Evolutionary conservation across 2,329 filamentous ascomycete genomes (phyloP), one percentile per base, ranked within the genome.

Genomic region (Huntiella decipiens): DNA sequence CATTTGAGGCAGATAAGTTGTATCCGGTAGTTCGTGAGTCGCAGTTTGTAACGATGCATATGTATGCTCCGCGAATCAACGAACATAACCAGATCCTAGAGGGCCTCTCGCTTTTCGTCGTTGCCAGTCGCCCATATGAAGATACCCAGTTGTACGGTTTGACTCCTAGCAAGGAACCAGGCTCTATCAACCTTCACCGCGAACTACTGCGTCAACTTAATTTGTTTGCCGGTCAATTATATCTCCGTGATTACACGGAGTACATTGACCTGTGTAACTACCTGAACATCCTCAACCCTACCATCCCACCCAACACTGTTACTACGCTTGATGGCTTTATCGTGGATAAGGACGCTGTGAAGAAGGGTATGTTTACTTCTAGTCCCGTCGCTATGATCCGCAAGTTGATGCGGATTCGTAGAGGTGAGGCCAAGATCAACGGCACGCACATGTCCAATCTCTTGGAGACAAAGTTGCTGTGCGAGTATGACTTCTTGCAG

Each of bases 201-300:
- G 17, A 28, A 3, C 53, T 71, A 0, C 56, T 60, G 0, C 58
- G 63, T 0, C 63, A 73, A 47, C 63, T 84, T 0, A 78, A 79
- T 37, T 58, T 84, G 0, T 83, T 85, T 46, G 64, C 80, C 0
- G 80, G 79, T 0, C 75, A 80, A 46, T 62, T 83, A 0, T 84
- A 83, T 52, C 61, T 83, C 7, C 56, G 55, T 0, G 66, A 63
- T 0, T 71, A 65, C 38, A 48, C 59, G 0, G 68, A 81, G 44
- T 85, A 83, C 51, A 51, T 56, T 0, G 55, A 60, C 1, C 54
- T 68, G 0, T 78, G 74, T 49, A 55, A 61, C 1, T 67, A 66
- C 36, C 58, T 82, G 0, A 69, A 74, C 0, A 53, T 80, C 0
- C 57, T 62, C 0, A 62, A 57, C 49, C 42, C 45, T 0, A 36